A percentile compares a stretch with the other conserved stretches of the same genome.
Conservation (phyloP, 805 yeast genomes). For the Kuraishia ogatae region DNA sequence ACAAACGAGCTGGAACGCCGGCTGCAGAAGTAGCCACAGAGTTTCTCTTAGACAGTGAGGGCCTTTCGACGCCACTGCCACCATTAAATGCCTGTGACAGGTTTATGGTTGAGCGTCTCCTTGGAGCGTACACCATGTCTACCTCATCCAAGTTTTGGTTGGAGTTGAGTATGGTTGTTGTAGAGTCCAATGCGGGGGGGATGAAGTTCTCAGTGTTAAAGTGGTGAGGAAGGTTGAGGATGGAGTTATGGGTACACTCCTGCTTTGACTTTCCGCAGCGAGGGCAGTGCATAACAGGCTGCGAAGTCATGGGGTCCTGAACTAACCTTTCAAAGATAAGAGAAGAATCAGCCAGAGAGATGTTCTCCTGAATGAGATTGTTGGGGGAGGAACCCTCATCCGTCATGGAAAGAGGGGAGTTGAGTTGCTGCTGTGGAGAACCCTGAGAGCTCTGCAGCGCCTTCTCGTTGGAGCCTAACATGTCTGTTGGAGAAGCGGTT, state of each 20-base stretch:
- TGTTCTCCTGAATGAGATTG: neutral
- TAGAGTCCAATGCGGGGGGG: slow-evolving; percentile 48
- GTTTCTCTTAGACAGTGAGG: slow-evolving; percentile 1
- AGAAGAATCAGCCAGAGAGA: slow-evolving; percentile 19
- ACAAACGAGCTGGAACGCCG: neutral
- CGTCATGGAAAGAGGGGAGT: slow-evolving; percentile 1
- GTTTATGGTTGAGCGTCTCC: slow-evolving; percentile 47
- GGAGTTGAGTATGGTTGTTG: slow-evolving; percentile 31
- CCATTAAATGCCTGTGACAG: slow-evolving; percentile 21
- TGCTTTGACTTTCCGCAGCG: slow-evolving; percentile 4
- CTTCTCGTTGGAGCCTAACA: neutral
- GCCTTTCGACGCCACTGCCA: neutral
- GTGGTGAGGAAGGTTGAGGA: slow-evolving; percentile 25
- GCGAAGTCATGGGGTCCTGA: slow-evolving; percentile 39
- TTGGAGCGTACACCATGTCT: slow-evolving; percentile 37
- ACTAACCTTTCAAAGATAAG: slow-evolving; percentile 61
- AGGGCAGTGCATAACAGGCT: slow-evolving; percentile 6
- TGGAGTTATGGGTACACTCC: slow-evolving; percentile 11
- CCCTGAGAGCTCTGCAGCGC: neutral
- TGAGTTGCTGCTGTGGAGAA: slow-evolving; percentile 1
- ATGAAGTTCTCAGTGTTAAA: slow-evolving; percentile 41
- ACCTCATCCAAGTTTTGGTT: slow-evolving; percentile 36
- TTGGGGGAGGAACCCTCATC: neutral
- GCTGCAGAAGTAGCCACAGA: neutral
- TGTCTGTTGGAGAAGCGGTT: neutral